These are phyloP conservation scores for Elymus sibiricus DNA, from an alignment of 176 grass and related monocot genomes.

Conservation along the genomic window DNA sequence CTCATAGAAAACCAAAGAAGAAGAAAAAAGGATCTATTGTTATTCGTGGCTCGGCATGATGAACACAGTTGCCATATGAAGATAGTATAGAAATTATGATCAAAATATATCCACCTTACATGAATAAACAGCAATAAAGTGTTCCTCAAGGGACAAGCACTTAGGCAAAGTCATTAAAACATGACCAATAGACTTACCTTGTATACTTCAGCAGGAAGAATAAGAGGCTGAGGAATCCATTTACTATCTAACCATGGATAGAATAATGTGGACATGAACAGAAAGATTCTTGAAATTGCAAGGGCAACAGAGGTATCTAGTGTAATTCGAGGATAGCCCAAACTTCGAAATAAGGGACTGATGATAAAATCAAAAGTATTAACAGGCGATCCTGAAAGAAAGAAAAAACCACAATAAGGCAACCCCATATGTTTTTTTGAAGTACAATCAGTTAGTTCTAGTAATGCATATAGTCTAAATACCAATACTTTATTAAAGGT, in stretches of 20 bases:
- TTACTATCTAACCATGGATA: conserved; percentile 73
- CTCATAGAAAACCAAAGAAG: background rate
- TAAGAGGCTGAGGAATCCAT: conserved; percentile 73
- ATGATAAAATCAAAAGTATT: conserved; percentile 84
- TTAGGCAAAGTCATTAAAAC: background rate
- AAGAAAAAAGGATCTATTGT: background rate
- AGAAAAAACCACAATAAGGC: conserved; percentile 21
- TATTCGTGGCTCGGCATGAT: background rate
- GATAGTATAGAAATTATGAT: background rate
- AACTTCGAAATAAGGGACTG: conserved; percentile 76
- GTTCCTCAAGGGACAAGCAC: background rate
- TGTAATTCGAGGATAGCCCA: conserved; percentile 68
- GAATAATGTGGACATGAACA: conserved; percentile 54
- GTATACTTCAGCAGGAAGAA: conserved; percentile 97
- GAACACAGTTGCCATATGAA: background rate
- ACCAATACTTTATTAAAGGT: conserved; percentile 4
- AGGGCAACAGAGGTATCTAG: conserved; percentile 53
- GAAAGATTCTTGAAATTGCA: conserved; percentile 58
- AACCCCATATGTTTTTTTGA: conserved; percentile 8
- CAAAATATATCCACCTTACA: background rate
- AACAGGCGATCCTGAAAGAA: conserved; percentile 67
- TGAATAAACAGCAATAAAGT: background rate
- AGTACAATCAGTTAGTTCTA: background rate
- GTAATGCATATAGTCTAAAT: background rate
- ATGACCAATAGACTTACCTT: conserved; percentile 47